phyloP scores from a whole-genome alignment of 2,329 filamentous ascomycete species.

The Botrytis pseudocinerea region DNA sequence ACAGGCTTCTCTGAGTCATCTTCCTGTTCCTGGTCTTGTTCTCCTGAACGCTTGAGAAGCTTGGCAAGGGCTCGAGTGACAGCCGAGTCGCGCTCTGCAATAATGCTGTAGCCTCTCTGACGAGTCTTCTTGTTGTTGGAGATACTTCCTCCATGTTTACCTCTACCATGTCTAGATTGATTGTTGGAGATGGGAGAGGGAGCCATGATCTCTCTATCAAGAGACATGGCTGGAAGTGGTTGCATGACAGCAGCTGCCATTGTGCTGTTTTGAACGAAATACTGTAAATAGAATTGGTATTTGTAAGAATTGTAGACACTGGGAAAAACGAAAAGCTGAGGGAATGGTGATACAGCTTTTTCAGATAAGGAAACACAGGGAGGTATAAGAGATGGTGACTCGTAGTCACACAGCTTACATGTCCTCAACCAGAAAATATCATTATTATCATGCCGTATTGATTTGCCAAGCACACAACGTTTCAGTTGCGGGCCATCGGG shows the following conservation, averaged over 20 bases:
- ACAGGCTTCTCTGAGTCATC: constrained; percentile 43
- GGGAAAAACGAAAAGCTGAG: background rate
- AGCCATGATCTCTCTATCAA: constrained; percentile 39
- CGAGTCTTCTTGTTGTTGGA: constrained; percentile 41
- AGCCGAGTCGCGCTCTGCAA: constrained; percentile 45
- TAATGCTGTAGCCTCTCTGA: constrained; percentile 45
- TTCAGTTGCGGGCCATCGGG: background rate
- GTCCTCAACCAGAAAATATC: background rate
- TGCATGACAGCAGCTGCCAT: constrained; percentile 40
- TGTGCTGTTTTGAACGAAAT: constrained; percentile 23
- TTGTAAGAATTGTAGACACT: background rate
- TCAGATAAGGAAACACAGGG: background rate
- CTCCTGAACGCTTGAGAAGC: constrained; percentile 45
- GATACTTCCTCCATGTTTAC: constrained; percentile 38
- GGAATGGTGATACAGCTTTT: background rate
- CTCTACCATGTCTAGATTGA: constrained; percentile 39
- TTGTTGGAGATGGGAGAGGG: constrained; percentile 40
- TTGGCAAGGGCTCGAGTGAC: constrained; percentile 47
- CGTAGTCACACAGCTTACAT: background rate
- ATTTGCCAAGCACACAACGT: constrained; percentile 7
- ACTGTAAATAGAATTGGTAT: background rate
- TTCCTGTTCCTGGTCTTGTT: constrained; percentile 43
- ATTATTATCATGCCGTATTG: background rate
- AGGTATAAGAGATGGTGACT: constrained; percentile 2
- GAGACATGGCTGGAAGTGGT: constrained; percentile 35